Evolutionary conservation across 2,329 filamentous ascomycete species (phyloP).

Genomic region (Cladosporium sp.): DNA sequence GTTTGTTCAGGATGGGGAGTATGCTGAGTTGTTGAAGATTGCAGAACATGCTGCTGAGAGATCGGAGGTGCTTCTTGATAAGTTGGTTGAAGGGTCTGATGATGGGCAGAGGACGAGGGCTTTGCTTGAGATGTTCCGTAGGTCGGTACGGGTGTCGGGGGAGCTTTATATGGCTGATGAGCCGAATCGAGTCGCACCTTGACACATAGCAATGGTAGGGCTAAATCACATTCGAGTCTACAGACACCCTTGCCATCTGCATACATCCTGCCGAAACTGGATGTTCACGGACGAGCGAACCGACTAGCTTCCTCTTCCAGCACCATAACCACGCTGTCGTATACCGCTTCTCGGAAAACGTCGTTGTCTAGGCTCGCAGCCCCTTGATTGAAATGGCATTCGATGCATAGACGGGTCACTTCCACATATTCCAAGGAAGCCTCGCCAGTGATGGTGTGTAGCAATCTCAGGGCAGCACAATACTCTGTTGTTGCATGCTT

Average conservation of each 20-base stretch:
- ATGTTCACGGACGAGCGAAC: conserved; percentile 12
- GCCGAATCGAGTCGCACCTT: not conserved
- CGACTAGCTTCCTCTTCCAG: conserved; percentile 33
- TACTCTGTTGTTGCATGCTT: conserved; percentile 24
- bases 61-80: not conserved
- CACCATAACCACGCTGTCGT: conserved; percentile 32
- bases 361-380: conserved; percentile 31
- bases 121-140: conserved; percentile 4
- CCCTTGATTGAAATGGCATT: conserved; percentile 35
- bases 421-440: conserved; percentile 35
- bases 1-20: not conserved
- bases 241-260: no score
- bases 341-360: conserved; percentile 35
- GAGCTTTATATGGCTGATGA: conserved; percentile 13
- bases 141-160: not conserved
- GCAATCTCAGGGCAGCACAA: conserved; percentile 29
- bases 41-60: not conserved
- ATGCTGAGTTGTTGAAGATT: not conserved
- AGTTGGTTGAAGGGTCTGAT: not conserved
- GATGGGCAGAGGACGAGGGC: not conserved
- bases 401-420: conserved; percentile 36
- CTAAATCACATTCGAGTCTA: no score
- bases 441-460: conserved; percentile 32
- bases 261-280: no score
- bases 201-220: not conserved